These are phyloP conservation scores for Penicilliopsis zonata DNA, from an alignment of 495 filamentous ascomycete genomes.

Conservation along the genomic window DNA sequence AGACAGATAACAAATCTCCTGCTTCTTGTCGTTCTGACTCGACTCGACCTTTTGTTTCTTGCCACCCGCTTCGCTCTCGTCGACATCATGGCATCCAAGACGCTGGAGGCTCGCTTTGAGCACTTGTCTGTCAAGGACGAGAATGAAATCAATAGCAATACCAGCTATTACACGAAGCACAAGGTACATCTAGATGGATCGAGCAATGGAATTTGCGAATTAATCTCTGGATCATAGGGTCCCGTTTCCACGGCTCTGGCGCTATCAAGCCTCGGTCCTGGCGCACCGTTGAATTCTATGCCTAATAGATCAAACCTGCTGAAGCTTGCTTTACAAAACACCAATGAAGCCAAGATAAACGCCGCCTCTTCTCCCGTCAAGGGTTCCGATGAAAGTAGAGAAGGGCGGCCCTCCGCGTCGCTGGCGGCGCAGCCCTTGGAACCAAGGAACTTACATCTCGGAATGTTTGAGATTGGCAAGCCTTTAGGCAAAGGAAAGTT, in stretches of 20 bases:
- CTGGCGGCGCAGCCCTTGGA: constrained; percentile 46
- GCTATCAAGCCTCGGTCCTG: constrained; percentile 39
- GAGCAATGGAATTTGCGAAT: background rate
- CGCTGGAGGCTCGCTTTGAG: constrained; percentile 71
- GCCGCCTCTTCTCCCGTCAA: constrained; percentile 20
- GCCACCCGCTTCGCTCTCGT: constrained; percentile 2
- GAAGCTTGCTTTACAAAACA: constrained; percentile 73
- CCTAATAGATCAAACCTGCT: constrained; percentile 58
- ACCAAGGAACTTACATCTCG: constrained; percentile 76
- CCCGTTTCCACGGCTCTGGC: constrained; percentile 38
- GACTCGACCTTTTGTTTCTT: background rate
- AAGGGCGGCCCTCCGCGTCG: constrained; percentile 38
- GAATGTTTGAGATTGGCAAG: constrained; percentile 98
- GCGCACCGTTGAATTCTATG: constrained; percentile 41
- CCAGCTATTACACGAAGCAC: constrained; percentile 44
- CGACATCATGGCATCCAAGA: constrained; percentile 41
- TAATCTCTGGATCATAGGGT: constrained; percentile 10
- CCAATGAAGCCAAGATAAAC: constrained; percentile 43
- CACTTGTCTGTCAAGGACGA: constrained; percentile 73
- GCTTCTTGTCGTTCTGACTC: background rate
- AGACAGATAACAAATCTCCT: no score
- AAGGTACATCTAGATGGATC: constrained; percentile 42
- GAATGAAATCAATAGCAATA: constrained; percentile 44
- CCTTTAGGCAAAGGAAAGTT: constrained; percentile 97
- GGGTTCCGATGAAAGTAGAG: constrained; percentile 41